Evolutionary conservation across 305 asterid species (phyloP).

Genomic region (Euphrasia arctica): DNA sequence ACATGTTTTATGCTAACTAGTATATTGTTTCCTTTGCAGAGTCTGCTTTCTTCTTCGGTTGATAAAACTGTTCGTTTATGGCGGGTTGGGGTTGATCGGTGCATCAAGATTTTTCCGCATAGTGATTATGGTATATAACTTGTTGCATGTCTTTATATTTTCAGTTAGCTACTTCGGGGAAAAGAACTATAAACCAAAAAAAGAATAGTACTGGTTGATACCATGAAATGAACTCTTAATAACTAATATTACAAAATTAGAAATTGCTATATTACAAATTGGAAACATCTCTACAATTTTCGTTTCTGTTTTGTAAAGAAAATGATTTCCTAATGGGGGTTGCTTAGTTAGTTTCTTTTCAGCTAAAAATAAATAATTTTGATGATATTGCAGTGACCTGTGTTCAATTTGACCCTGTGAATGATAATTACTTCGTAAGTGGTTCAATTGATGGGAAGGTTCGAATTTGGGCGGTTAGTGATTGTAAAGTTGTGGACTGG

Average conservation of each 20-base stretch:
- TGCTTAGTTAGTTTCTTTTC: background rate
- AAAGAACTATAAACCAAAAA: background rate
- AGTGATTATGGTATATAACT: slow-evolving; percentile 64
- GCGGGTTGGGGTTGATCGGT: slow-evolving; percentile 73
- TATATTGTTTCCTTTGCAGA: slow-evolving; percentile 42
- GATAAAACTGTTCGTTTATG: slow-evolving; percentile 93
- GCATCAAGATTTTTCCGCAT: slow-evolving; percentile 68
- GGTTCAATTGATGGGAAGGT: slow-evolving; percentile 93
- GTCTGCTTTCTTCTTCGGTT: slow-evolving; percentile 72
- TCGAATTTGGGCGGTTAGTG: slow-evolving; percentile 67
- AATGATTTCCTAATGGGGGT: background rate
- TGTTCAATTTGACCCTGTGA: slow-evolving; percentile 67
- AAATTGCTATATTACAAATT: background rate
- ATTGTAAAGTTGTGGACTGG: slow-evolving; percentile 80
- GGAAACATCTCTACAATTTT: background rate
- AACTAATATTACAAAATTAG: background rate
- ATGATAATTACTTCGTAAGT: slow-evolving; percentile 66
- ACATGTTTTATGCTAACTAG: slow-evolving; percentile 3
- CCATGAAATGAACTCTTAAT: background rate
- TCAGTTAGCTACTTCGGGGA: background rate
- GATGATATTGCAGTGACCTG: slow-evolving; percentile 66
- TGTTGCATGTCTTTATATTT: slow-evolving; percentile 19
- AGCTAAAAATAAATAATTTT: slow-evolving; percentile 21
- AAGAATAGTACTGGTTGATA: background rate
- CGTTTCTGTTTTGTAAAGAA: background rate